Percentiles rank a stretch among this genome's conserved stretches.
Conservation (phyloP, 306 rosid species). For the Gleditsia sinensis region DNA sequence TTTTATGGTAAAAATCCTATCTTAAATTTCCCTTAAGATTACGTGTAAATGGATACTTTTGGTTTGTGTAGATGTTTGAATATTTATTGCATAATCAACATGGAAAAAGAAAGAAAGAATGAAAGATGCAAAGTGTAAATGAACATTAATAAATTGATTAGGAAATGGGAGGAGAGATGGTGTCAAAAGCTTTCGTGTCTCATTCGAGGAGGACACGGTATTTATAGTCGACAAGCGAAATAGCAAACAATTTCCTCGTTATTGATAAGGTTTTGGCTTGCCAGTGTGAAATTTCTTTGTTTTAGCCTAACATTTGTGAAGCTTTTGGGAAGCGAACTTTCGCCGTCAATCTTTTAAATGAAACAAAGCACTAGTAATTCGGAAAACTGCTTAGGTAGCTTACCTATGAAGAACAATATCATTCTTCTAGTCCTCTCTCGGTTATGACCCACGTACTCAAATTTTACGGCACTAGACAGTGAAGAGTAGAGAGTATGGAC, state of each 20-base stretch:
- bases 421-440: too few relatives aligned
- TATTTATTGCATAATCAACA: too few relatives aligned
- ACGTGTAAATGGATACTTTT: too few relatives aligned
- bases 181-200: background rate
- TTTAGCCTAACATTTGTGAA: background rate
- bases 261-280: background rate
- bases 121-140: background rate
- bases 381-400: background rate
- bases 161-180: background rate
- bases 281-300: background rate
- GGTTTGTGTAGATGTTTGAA: too few relatives aligned
- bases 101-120: too few relatives aligned
- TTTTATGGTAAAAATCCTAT: too few relatives aligned
- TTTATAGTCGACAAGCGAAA: background rate
- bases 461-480: too few relatives aligned
- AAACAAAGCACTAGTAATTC: background rate
- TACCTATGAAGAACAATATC: too few relatives aligned
- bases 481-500: too few relatives aligned
- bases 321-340: background rate
- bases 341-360: background rate
- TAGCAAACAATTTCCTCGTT: background rate
- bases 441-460: too few relatives aligned
- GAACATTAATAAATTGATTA: too few relatives aligned
- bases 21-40: too few relatives aligned
- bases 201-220: conserved; percentile 6